A percentile compares a stretch with the other conserved stretches of the same genome.
phyloP scores from a whole-genome alignment of 202 grass and related monocot species.

The Saccharum hybrid region DNA sequence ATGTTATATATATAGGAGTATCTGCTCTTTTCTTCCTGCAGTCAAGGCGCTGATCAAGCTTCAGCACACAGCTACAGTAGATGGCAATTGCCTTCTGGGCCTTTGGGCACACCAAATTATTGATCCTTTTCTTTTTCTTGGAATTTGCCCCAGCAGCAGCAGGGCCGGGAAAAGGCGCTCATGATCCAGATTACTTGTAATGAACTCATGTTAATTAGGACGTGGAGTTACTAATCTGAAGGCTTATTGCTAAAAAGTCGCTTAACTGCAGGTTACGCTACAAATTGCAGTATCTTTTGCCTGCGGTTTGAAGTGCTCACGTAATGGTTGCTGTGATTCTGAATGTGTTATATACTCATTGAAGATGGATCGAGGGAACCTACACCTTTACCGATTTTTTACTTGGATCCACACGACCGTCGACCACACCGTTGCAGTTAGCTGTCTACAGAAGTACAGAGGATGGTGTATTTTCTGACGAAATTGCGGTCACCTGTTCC shows the following conservation, averaged over 20 bases:
- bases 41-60: background rate
- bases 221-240: conserved; percentile 30
- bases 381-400: background rate
- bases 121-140: background rate
- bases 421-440: background rate
- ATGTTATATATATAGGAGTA: no score
- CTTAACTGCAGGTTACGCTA: background rate
- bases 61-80: background rate
- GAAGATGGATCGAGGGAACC: conserved; percentile 19
- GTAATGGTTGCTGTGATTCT: conserved; percentile 1
- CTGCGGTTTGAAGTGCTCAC: conserved; percentile 36
- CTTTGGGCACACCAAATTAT: background rate
- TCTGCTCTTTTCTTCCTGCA: background rate
- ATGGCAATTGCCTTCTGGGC: conserved; percentile 1
- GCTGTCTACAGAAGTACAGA: background rate
- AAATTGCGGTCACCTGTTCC: background rate
- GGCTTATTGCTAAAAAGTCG: background rate
- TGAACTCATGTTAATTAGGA: background rate
- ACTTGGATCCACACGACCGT: background rate
- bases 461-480: background rate
- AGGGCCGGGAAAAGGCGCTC: background rate
- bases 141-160: conserved; percentile 13
- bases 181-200: background rate
- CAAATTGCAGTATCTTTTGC: conserved; percentile 35
- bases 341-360: conserved; percentile 6